phyloP scores from a whole-genome alignment of 1,139 yeast species.

The Arxiozyma slooffiae region DNA sequence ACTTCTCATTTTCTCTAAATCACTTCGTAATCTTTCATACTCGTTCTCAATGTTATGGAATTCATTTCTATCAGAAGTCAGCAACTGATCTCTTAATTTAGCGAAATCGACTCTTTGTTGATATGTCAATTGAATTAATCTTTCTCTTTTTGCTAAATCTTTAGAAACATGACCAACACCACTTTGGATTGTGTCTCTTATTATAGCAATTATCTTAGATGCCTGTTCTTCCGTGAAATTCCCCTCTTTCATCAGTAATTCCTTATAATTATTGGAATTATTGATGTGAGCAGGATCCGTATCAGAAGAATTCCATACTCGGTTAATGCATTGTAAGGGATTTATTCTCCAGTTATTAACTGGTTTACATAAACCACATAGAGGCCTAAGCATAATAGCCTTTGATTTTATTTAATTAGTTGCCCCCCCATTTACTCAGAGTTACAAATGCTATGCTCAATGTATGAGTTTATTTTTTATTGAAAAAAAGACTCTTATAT shows the following conservation, averaged over 20 bases:
- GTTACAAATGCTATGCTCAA: too few species aligned
- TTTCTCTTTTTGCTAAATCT: constrained; percentile 73
- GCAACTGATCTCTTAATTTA: constrained; percentile 81
- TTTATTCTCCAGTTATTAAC: not conserved
- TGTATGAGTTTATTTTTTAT: not conserved
- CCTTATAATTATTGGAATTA: constrained; percentile 24
- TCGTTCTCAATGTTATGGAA: constrained; percentile 75
- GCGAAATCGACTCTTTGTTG: constrained; percentile 97
- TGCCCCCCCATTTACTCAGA: too few species aligned
- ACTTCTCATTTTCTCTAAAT: constrained; percentile 76
- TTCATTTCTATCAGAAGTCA: constrained; percentile 79
- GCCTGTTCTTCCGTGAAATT: constrained; percentile 75
- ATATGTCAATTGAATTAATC: constrained; percentile 72
- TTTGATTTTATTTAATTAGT: too few species aligned
- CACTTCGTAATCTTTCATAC: constrained; percentile 75
- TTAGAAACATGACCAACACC: constrained; percentile 69
- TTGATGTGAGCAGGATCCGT: constrained; percentile 19
- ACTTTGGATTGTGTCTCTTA: constrained; percentile 69
- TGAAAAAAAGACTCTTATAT: too few species aligned
- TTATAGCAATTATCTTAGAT: constrained; percentile 66
- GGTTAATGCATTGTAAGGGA: not conserved
- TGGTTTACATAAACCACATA: not conserved
- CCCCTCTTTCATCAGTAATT: constrained; percentile 41
- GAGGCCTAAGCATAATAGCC: not conserved
- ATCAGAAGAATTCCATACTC: not conserved